Conservation (phyloP, 441 rosid species). For the Corymbia calophylla region DNA sequence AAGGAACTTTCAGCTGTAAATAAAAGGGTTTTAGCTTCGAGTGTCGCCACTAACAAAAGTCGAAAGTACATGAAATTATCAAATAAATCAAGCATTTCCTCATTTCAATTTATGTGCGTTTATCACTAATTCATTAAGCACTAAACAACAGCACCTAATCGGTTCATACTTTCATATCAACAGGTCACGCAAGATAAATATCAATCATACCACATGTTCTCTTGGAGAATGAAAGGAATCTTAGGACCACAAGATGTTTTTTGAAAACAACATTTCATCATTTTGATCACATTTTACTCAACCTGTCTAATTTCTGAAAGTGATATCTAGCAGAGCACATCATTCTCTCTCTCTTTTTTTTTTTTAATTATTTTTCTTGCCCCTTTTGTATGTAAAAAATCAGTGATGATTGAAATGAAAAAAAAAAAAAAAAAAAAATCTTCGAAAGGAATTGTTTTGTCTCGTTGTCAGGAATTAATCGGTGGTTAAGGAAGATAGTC, state of each 20-base stretch:
- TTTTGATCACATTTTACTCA: neutral
- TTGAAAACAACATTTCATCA: neutral
- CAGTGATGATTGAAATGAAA: neutral
- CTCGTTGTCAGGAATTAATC: neutral
- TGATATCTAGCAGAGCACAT: neutral
- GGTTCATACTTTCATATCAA: neutral
- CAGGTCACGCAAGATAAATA: neutral
- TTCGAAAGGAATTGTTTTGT: neutral
- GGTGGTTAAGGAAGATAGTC: neutral
- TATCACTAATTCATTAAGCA: neutral
- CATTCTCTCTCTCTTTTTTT: neutral
- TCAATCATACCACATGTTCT: neutral
- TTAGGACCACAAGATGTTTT: neutral
- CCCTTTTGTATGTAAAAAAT: neutral
- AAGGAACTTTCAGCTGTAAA: neutral
- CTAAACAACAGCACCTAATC: neutral
- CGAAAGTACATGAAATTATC: neutral
- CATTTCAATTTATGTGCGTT: neutral
- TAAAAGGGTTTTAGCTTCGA: neutral
- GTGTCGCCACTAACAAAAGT: neutral
- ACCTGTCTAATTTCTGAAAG: neutral
- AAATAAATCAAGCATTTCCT: neutral
- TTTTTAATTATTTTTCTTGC: neutral
- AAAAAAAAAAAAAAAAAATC: neutral
- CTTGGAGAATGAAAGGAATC: neutral